Conservation (phyloP, 2,329 filamentous ascomycete genomes). For the Aspergillus arachidicola region DNA sequence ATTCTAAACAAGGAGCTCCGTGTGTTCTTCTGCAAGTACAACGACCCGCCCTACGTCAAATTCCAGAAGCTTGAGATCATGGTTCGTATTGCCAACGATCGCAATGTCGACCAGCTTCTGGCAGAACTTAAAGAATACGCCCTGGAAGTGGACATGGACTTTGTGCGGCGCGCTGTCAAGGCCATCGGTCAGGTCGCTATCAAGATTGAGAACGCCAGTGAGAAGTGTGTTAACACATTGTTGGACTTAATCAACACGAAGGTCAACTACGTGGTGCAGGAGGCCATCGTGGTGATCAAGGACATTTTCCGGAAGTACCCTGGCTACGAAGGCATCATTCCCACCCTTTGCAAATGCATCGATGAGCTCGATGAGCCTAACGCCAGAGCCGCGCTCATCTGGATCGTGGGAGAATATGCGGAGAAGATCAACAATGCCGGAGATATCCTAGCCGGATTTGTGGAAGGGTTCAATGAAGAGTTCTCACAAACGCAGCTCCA, state of each 20-base stretch:
- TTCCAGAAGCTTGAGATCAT: slow-evolving; percentile 98
- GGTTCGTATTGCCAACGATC: slow-evolving; percentile 97
- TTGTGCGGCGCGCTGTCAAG: slow-evolving; percentile 89
- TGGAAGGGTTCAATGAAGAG: slow-evolving; percentile 92
- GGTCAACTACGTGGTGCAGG: slow-evolving; percentile 98
- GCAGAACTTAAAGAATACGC: slow-evolving; percentile 97
- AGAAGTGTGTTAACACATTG: slow-evolving; percentile 92
- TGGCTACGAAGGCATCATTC: slow-evolving; percentile 96
- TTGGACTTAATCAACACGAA: slow-evolving; percentile 95
- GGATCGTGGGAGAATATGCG: slow-evolving; percentile 98
- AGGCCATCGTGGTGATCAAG: slow-evolving; percentile 98
- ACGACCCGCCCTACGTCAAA: slow-evolving; percentile 96
- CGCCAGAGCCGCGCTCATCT: slow-evolving; percentile 87
- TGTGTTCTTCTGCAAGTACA: slow-evolving; percentile 99
- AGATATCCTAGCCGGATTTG: slow-evolving; percentile 87
- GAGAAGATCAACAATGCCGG: slow-evolving; percentile 99
- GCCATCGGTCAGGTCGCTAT: slow-evolving; percentile 98
- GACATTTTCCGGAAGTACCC: slow-evolving; percentile 98
- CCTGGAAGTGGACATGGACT: slow-evolving; percentile 98
- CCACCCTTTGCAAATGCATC: slow-evolving; percentile 92
- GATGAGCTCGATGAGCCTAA: slow-evolving; percentile 95
- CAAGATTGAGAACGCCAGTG: slow-evolving; percentile 93
- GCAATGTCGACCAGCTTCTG: slow-evolving; percentile 91
- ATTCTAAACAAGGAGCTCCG: slow-evolving; percentile 96
- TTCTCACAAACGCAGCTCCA: slow-evolving; percentile 97